phyloP scores from a whole-genome alignment of 2,329 filamentous ascomycete species.

The Helicocarpus griseus region DNA sequence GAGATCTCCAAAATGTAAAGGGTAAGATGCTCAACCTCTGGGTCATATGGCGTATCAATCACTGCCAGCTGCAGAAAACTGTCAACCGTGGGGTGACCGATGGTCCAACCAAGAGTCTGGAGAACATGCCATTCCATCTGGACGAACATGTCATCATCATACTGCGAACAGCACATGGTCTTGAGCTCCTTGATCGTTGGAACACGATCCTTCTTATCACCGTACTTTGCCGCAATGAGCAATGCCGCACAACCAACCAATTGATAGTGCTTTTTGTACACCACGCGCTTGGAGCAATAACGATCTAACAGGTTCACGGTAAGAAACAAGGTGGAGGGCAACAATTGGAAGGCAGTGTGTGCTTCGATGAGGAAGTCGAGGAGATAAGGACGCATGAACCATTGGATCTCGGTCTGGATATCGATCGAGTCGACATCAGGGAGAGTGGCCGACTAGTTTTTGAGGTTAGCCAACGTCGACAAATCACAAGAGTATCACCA shows the following conservation, averaged over 20 bases:
- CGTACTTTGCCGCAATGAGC: conserved; percentile 95
- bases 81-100: conserved; percentile 93
- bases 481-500: not conserved
- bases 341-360: conserved; percentile 84
- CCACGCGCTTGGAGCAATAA: conserved; percentile 94
- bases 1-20: conserved; percentile 92
- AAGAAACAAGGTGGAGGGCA: conserved; percentile 91
- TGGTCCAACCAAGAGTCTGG: conserved; percentile 91
- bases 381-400: conserved; percentile 98
- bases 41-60: conserved; percentile 63
- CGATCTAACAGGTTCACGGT: conserved; percentile 93
- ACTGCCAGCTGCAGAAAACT: conserved; percentile 84
- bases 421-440: conserved; percentile 97
- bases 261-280: conserved; percentile 99
- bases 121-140: conserved; percentile 99
- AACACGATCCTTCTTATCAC: conserved; percentile 97
- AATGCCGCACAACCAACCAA: conserved; percentile 92
- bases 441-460: conserved; percentile 64
- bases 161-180: conserved; percentile 97
- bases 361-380: conserved; percentile 98
- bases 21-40: conserved; percentile 88
- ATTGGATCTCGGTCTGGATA: conserved; percentile 98
- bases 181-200: conserved; percentile 94
- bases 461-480: conserved; percentile 12
- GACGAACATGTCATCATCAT: conserved; percentile 98